phyloP scores from a whole-genome alignment of 768 basidiomycete species.

The Cubamyces sp. region DNA sequence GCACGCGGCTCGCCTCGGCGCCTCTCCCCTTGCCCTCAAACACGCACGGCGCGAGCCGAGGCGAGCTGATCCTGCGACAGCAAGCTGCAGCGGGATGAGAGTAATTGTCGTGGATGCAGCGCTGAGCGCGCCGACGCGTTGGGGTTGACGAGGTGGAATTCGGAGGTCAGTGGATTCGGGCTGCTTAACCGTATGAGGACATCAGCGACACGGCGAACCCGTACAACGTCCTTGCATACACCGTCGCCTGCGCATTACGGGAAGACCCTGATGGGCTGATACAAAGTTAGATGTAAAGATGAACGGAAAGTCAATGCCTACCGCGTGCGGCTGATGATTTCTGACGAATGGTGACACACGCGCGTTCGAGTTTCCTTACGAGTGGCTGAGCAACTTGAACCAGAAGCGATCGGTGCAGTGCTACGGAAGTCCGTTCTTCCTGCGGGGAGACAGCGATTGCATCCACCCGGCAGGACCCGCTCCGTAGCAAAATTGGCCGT shows the following conservation, averaged over 20 bases:
- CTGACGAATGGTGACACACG: background rate
- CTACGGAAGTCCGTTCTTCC: slow-evolving; percentile 4
- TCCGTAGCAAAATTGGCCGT: no score
- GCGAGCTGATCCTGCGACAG: slow-evolving; percentile 10
- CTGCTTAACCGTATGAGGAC: background rate
- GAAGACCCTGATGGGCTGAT: background rate
- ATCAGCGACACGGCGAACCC: background rate
- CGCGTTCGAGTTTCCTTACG: background rate
- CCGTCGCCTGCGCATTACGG: background rate
- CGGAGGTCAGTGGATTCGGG: background rate
- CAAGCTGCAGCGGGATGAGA: background rate
- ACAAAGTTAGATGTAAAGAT: background rate
- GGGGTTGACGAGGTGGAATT: background rate
- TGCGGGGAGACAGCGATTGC: slow-evolving; percentile 2
- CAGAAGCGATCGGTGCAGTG: background rate
- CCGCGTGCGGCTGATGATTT: background rate
- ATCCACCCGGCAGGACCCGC: background rate
- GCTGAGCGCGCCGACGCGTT: background rate
- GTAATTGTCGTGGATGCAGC: background rate
- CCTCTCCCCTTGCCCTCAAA: background rate
- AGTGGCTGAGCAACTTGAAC: background rate
- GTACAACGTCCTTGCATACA: background rate
- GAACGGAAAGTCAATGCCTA: background rate
- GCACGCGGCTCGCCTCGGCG: slow-evolving; percentile 3
- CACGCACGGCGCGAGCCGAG: slow-evolving; percentile 3